A percentile compares a stretch with the other conserved stretches of the same genome.
phyloP scores from a whole-genome alignment of 495 filamentous ascomycete species.

The Cercophora samala region DNA sequence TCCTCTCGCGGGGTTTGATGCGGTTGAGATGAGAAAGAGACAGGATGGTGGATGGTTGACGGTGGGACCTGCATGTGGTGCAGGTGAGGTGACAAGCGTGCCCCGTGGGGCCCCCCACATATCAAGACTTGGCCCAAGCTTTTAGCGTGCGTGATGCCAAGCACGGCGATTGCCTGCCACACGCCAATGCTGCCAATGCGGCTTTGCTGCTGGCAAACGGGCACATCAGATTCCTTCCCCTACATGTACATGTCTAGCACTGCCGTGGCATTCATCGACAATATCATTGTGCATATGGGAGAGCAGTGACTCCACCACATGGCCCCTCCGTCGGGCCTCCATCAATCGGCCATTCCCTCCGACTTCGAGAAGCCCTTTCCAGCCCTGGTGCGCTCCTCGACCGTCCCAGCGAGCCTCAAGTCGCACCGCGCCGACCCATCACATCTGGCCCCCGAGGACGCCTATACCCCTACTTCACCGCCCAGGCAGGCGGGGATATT shows the following conservation, averaged over 20 bases:
- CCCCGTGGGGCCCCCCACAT: neutral
- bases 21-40: neutral
- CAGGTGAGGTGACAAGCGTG: neutral
- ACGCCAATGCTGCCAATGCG: neutral
- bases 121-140: neutral
- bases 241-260: neutral
- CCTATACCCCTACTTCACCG: conserved; percentile 60
- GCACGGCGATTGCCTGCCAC: neutral
- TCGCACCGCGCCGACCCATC: conserved; percentile 45
- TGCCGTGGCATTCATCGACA: neutral
- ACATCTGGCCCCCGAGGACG: conserved; percentile 79
- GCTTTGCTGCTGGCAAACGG: neutral
- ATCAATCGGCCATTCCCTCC: conserved; percentile 31
- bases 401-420: conserved; percentile 35
- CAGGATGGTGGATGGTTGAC: neutral
- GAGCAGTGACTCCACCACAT: conserved; percentile 24
- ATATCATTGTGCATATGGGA: conserved; percentile 23
- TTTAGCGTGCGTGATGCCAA: neutral
- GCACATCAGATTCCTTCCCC: neutral
- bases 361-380: conserved; percentile 30
- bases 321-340: conserved; percentile 38
- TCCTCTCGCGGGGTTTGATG: neutral
- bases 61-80: neutral
- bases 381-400: conserved; percentile 40
- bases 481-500: conserved; percentile 52